Conservation (phyloP, 2,329 filamentous ascomycete genomes). For the Neopestalotiopsis sp. region DNA sequence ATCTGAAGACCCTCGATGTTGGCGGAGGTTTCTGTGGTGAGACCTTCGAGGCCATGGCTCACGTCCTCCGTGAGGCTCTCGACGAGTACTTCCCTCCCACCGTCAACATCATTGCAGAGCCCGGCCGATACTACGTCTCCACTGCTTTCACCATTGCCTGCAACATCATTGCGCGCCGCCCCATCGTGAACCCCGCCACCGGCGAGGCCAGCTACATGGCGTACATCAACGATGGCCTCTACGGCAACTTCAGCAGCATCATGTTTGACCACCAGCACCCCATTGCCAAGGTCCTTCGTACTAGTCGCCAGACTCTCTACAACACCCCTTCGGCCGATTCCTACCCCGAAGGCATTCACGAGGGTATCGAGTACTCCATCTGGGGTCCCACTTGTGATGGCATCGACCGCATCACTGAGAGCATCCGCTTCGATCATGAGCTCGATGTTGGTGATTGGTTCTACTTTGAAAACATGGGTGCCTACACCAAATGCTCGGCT, state of each 20-base stretch:
- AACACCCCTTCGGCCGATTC: slow-evolving; percentile 56
- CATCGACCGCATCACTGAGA: slow-evolving; percentile 90
- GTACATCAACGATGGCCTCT: slow-evolving; percentile 96
- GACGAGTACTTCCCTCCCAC: slow-evolving; percentile 85
- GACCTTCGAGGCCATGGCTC: slow-evolving; percentile 89
- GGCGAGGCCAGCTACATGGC: slow-evolving; percentile 86
- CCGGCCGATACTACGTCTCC: slow-evolving; percentile 94
- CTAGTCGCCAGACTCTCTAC: slow-evolving; percentile 62
- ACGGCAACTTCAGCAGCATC: slow-evolving; percentile 98
- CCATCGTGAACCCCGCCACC: slow-evolving; percentile 73
- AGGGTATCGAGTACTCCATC: slow-evolving; percentile 84
- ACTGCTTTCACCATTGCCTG: slow-evolving; percentile 93
- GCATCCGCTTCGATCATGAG: slow-evolving; percentile 75
- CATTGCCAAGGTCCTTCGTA: slow-evolving; percentile 77
- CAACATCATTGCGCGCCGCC: slow-evolving; percentile 94
- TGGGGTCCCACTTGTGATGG: slow-evolving; percentile 99
- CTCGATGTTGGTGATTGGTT: slow-evolving; percentile 96
- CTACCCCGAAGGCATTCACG: slow-evolving; percentile 43
- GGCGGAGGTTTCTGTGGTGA: slow-evolving; percentile 92
- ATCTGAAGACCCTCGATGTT: slow-evolving; percentile 87
- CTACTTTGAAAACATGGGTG: slow-evolving; percentile 98
- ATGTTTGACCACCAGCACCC: slow-evolving; percentile 99
- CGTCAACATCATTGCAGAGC: slow-evolving; percentile 91
- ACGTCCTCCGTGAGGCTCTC: slow-evolving; percentile 77
- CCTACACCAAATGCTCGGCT: slow-evolving; percentile 97